Percentiles rank a stretch among this genome's conserved stretches.
Evolutionary conservation across 768 basidiomycete genomes (phyloP).

Genomic region (Agrocybe pediades): DNA sequence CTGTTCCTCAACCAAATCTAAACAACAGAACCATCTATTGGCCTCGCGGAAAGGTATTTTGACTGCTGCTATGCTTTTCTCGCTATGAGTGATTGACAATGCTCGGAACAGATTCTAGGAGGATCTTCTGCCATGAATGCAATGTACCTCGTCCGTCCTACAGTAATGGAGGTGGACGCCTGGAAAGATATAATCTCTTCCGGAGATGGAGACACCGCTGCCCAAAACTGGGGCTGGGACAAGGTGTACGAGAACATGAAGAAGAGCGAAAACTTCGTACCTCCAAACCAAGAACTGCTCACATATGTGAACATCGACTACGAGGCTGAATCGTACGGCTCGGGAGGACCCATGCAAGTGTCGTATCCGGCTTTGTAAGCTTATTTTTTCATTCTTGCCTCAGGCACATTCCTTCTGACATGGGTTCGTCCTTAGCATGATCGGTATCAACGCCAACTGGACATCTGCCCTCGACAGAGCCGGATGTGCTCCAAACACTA

Average conservation of each 20-base stretch:
- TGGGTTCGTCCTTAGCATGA: constrained; percentile 34
- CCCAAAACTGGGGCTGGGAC: constrained; percentile 46
- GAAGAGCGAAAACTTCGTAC: constrained; percentile 57
- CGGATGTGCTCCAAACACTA: constrained; percentile 41
- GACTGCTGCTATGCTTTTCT: not conserved
- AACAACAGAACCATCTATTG: constrained; percentile 44
- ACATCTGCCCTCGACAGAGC: constrained; percentile 44
- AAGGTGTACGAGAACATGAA: constrained; percentile 46
- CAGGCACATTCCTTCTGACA: not conserved
- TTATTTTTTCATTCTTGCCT: not conserved
- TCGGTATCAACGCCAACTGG: constrained; percentile 58
- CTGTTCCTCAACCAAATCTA: constrained; percentile 41
- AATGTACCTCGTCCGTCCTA: constrained; percentile 58
- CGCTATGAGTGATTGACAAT: too few species aligned
- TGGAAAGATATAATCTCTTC: constrained; percentile 41
- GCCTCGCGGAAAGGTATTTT: constrained; percentile 54
- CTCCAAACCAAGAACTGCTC: constrained; percentile 41
- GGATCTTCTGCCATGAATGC: constrained; percentile 67
- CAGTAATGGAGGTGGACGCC: constrained; percentile 45
- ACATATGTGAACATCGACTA: constrained; percentile 43
- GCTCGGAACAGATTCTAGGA: constrained; percentile 41
- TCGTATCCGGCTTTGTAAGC: constrained; percentile 51
- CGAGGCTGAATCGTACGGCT: constrained; percentile 47
- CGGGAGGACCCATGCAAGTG: constrained; percentile 44
- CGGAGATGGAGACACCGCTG: constrained; percentile 19